These are phyloP conservation scores for Yarrowia bubula DNA, from an alignment of 805 yeast species.

Conservation along the genomic window DNA sequence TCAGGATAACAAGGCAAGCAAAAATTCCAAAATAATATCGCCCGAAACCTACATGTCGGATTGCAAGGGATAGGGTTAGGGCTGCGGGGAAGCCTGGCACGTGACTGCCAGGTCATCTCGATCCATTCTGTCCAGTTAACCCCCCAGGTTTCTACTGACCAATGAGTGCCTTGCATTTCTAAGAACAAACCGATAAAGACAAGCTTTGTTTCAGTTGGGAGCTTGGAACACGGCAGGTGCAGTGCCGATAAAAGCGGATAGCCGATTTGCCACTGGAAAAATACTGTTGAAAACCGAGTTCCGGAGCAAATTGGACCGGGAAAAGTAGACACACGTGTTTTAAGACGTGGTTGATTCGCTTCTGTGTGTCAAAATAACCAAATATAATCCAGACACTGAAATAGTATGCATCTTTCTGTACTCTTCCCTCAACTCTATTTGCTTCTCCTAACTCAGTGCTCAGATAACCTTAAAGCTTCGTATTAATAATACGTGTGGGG, in stretches of 20 bases:
- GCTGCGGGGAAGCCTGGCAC: neutral
- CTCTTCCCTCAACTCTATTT: neutral
- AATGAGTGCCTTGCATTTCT: neutral
- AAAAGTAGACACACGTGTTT: neutral
- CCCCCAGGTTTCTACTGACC: neutral
- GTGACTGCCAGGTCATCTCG: neutral
- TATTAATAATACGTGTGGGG: conserved; percentile 12
- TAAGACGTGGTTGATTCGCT: neutral
- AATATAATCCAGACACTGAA: no score
- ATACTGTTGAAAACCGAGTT: neutral
- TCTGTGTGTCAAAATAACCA: neutral
- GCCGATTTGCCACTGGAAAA: neutral
- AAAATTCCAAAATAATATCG: neutral
- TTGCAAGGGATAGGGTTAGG: neutral
- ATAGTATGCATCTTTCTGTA: neutral
- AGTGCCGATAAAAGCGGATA: neutral
- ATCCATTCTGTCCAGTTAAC: no score
- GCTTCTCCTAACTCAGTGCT: neutral
- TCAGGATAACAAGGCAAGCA: neutral
- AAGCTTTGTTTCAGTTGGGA: conserved; percentile 4
- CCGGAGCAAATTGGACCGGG: neutral
- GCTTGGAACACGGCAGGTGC: neutral
- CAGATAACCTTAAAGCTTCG: conserved; percentile 13
- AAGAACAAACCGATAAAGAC: neutral
- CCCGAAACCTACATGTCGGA: neutral